phyloP scores from a whole-genome alignment of 139 green algal genomes.

The Chara braunii region DNA sequence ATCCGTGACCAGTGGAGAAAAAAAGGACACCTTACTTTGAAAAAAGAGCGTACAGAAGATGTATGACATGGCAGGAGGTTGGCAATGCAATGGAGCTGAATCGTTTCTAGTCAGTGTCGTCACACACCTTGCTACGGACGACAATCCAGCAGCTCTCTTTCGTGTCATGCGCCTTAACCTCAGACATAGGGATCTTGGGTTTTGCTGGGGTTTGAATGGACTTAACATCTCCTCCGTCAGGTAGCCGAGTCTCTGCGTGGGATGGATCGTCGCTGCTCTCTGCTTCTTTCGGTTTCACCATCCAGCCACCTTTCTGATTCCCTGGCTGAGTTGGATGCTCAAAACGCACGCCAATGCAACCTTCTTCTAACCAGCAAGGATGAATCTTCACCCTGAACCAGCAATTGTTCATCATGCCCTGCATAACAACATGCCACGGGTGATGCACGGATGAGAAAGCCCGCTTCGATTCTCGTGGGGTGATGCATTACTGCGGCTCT shows the following conservation, averaged over 20 bases:
- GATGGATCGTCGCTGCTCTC: not conserved
- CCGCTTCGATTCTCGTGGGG: too few relatives aligned
- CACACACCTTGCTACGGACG: conserved; percentile 68
- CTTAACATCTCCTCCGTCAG: not conserved
- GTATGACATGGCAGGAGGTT: too few relatives aligned
- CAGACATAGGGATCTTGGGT: conserved; percentile 54
- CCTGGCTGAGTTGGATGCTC: conserved; percentile 72
- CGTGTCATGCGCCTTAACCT: conserved; percentile 63
- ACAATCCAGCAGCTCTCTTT: conserved; percentile 85
- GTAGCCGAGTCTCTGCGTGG: not conserved
- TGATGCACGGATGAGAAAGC: not conserved
- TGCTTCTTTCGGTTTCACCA: conserved; percentile 36
- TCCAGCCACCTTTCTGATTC: conserved; percentile 47
- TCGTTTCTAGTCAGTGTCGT: too few relatives aligned
- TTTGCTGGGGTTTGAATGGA: not conserved
- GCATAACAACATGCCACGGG: not conserved
- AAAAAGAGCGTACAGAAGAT: too few relatives aligned
- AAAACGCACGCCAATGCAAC: conserved; percentile 55
- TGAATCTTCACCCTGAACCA: conserved; percentile 58
- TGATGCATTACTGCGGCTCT: too few relatives aligned
- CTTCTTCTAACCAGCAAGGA: conserved; percentile 19
- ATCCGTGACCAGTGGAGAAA: too few relatives aligned
- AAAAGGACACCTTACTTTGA: too few relatives aligned
- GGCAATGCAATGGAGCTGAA: too few relatives aligned
- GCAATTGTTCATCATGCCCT: conserved; percentile 98